Evolutionary conservation across 2,329 filamentous ascomycete genomes (phyloP).

Genomic region (Mycocentrospora acerina): DNA sequence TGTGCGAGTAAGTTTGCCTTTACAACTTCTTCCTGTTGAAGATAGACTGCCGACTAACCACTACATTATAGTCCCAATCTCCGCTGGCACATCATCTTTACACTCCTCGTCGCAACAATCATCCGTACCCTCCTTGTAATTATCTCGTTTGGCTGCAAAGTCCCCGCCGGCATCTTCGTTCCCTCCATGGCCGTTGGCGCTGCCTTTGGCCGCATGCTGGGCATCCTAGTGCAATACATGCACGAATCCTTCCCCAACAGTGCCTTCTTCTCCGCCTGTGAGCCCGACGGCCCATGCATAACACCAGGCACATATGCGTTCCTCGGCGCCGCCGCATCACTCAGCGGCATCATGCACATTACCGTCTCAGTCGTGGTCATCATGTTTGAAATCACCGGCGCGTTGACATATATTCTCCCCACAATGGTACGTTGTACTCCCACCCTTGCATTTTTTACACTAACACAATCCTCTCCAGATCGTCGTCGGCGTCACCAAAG

Average conservation of each 20-base stretch:
- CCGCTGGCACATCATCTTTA: slow-evolving; percentile 75
- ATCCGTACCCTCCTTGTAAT: slow-evolving; percentile 84
- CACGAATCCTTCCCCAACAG: slow-evolving; percentile 82
- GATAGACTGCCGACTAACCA: too few relatives aligned
- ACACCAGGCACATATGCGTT: slow-evolving; percentile 98
- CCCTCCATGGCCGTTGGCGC: slow-evolving; percentile 97
- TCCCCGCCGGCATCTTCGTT: slow-evolving; percentile 96
- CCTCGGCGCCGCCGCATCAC: slow-evolving; percentile 83
- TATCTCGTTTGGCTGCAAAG: slow-evolving; percentile 96
- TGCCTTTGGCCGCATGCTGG: slow-evolving; percentile 89
- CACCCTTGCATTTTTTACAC: neutral
- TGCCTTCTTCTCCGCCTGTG: slow-evolving; percentile 83
- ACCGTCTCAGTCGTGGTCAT: slow-evolving; percentile 97
- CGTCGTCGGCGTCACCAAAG: slow-evolving; percentile 94
- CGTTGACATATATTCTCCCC: slow-evolving; percentile 91
- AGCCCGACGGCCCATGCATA: slow-evolving; percentile 91
- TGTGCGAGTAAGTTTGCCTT: slow-evolving; percentile 68
- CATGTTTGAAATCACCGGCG: slow-evolving; percentile 99
- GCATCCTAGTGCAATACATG: slow-evolving; percentile 87
- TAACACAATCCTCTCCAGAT: slow-evolving; percentile 55
- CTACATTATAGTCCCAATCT: slow-evolving; percentile 59
- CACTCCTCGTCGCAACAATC: slow-evolving; percentile 75
- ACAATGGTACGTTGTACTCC: slow-evolving; percentile 67
- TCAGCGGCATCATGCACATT: slow-evolving; percentile 98
- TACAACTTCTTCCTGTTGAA: too few relatives aligned